Base-by-base conservation (phyloP, 2,329 filamentous ascomycete genomes). In the Graphilbum sp. region DNA sequence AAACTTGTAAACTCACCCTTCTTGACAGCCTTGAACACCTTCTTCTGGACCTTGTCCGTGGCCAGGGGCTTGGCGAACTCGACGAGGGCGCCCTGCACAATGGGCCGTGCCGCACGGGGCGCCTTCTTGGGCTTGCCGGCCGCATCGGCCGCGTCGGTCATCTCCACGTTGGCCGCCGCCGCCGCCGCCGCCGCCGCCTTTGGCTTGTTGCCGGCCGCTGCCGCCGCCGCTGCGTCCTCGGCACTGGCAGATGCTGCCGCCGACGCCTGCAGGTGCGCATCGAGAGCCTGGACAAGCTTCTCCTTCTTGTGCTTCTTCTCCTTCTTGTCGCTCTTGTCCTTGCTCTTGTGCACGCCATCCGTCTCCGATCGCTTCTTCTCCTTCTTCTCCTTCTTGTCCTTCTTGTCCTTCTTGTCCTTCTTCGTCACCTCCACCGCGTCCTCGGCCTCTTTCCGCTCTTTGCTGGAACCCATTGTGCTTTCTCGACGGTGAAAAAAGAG, bases 61-160 rank as follows among this genome's bases (percentile, higher is more conserved):
- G 79, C 79, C 43, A 92, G 63, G 25, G 85, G 83, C 49, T 80
- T 69, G 41, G 87, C 85, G 54, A 94, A 90, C 23, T 86, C 81
- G 39, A 92, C 83, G 35, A 92, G 64, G 32, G 53, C 49, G 21
- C 55, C 53, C 56, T 64, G 60, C 39, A 66, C 54, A 36, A 50
- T 39, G 12, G 43, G 42, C 42, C 43, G 44, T 48, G 57, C 50
- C 11, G 34, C 40, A 7, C 29, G 33, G 12, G 25, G 20, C 24
- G 53, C 39, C 37, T 65, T 61, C 32, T 58, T 49, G 47, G 59
- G 61, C 37, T 61, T 55, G 42, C 67, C 59, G 35, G 67, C n/a
- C n/a, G n/a, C n/a, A n/a, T n/a, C n/a, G n/a, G n/a, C n/a, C n/a
- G n/a, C 64, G 34, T 62, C 59, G 13, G 36, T 32, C 47, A 66